Conservation (phyloP, 371 early-diverging fungal species). For the Zychaea mexicana region DNA sequence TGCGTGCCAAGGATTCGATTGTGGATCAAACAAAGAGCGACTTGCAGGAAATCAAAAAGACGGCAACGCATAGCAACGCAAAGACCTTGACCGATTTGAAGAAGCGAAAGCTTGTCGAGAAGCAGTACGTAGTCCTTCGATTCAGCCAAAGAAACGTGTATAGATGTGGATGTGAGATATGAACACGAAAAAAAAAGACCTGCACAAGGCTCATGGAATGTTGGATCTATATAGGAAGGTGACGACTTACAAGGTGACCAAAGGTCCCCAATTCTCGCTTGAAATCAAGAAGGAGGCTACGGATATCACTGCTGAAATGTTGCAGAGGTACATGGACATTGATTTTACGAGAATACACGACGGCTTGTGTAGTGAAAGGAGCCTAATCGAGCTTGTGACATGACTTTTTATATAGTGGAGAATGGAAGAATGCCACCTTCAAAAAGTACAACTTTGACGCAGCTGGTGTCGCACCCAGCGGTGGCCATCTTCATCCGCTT, state of each 20-base stretch:
- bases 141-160: too few relatives aligned
- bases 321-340: slow-evolving; percentile 61
- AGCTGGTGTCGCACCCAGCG: slow-evolving; percentile 79
- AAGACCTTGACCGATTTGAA: slow-evolving; percentile 83
- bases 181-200: not conserved
- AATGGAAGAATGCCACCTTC: slow-evolving; percentile 91
- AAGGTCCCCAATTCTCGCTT: slow-evolving; percentile 90
- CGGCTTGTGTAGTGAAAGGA: too few relatives aligned
- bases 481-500: slow-evolving; percentile 98
- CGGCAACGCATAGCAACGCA: slow-evolving; percentile 64
- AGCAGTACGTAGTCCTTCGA: slow-evolving; percentile 51
- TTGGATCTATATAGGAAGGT: slow-evolving; percentile 64
- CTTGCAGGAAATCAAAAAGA: slow-evolving; percentile 66
- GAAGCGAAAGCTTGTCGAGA: slow-evolving; percentile 85
- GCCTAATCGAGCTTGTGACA: too few relatives aligned
- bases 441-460: slow-evolving; percentile 99
- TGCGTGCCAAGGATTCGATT: slow-evolving; percentile 76
- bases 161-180: too few relatives aligned
- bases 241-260: slow-evolving; percentile 83
- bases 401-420: slow-evolving; percentile 70
- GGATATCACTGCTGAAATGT: slow-evolving; percentile 97
- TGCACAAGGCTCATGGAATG: not conserved
- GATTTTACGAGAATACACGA: too few relatives aligned
- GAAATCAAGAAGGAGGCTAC: slow-evolving; percentile 87
- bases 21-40: slow-evolving; percentile 85